phyloP scores from a whole-genome alignment of 179 eudicot species.

The Carnegiea gigantea region DNA sequence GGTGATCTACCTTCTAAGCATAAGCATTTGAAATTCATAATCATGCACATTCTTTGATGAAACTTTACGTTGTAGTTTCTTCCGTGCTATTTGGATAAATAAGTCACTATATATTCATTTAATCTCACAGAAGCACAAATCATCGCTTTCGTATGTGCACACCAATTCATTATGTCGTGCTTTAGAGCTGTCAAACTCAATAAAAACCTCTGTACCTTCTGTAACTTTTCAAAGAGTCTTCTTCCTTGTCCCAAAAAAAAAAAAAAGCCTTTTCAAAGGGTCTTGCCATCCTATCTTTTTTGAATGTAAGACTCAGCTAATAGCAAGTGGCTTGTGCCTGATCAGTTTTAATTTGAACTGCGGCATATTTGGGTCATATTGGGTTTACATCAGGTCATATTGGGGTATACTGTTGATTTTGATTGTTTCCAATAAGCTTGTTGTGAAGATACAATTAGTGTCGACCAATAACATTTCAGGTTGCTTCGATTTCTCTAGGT shows the following conservation, averaged over 20 bases:
- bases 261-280: not conserved
- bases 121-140: not conserved
- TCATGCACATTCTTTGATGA: not conserved
- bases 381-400: not conserved
- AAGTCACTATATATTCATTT: conserved; percentile 6
- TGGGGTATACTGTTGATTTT: not conserved
- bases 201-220: not conserved
- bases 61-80: not conserved
- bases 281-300: not conserved
- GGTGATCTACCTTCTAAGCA: conserved; percentile 37
- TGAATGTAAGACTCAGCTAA: not conserved
- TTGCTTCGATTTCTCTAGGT: not conserved
- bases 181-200: not conserved
- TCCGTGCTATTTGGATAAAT: not conserved
- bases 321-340: not conserved
- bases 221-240: not conserved
- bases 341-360: not conserved
- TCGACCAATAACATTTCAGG: not conserved
- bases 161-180: not conserved
- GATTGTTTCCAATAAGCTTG: not conserved
- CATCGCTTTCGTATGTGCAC: not conserved
- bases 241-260: too few species aligned
- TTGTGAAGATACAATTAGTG: not conserved
- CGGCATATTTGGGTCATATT: not conserved
- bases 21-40: not conserved